Conservation (phyloP, 495 filamentous ascomycete genomes). For the Glarea lozoyensis region DNA sequence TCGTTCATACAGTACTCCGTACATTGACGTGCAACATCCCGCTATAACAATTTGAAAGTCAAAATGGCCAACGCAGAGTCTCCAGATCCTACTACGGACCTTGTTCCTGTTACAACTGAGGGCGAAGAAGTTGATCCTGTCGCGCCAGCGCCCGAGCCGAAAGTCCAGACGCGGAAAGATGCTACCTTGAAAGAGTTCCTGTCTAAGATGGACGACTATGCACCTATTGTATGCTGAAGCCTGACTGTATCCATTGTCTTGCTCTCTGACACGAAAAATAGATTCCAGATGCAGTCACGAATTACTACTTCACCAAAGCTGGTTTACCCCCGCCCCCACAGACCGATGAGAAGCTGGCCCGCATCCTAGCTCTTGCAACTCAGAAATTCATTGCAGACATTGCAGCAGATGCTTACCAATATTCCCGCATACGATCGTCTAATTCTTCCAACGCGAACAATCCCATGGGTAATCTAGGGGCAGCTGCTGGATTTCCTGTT, state of each 20-base stretch:
- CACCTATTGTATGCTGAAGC: conserved; percentile 71
- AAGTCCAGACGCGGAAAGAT: conserved; percentile 71
- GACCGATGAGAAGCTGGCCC: conserved; percentile 79
- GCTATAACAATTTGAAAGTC: too few species aligned
- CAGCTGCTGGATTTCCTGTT: conserved; percentile 61
- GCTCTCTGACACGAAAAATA: conserved; percentile 25
- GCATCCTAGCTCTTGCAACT: conserved; percentile 88
- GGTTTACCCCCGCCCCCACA: conserved; percentile 83
- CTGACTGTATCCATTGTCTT: background rate
- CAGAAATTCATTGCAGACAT: conserved; percentile 98
- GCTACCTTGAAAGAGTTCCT: conserved; percentile 84
- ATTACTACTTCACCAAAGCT: conserved; percentile 94
- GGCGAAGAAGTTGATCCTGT: conserved; percentile 21
- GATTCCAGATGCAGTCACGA: conserved; percentile 96
- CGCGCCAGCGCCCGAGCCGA: conserved; percentile 27
- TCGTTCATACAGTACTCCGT: too few species aligned
- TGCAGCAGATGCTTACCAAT: conserved; percentile 95
- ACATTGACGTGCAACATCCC: too few species aligned
- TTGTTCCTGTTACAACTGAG: conserved; percentile 10
- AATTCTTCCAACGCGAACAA: conserved; percentile 76
- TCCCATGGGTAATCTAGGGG: conserved; percentile 78
- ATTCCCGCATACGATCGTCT: conserved; percentile 84
- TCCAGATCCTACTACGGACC: conserved; percentile 20
- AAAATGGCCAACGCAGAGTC: conserved; percentile 22
- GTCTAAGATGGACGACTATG: conserved; percentile 95